phyloP scores from a whole-genome alignment of 768 basidiomycete species.

The Imleria badia region DNA sequence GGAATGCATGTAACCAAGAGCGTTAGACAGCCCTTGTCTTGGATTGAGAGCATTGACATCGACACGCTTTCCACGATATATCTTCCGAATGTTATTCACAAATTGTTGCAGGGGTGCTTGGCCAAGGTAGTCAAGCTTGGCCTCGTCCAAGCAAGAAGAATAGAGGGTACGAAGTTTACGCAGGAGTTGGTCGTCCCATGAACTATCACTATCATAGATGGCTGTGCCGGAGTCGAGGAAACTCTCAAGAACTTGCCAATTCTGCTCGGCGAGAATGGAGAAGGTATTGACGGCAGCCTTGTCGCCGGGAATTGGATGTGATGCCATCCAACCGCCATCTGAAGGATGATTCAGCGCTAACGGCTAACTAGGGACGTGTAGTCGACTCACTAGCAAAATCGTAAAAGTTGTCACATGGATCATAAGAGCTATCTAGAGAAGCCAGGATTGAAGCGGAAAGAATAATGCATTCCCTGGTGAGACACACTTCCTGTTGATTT shows the following conservation, averaged over 20 bases:
- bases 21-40: constrained; percentile 69
- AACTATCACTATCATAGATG: constrained; percentile 36
- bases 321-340: constrained; percentile 89
- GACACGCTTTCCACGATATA: constrained; percentile 56
- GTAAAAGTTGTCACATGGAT: constrained; percentile 97
- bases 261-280: constrained; percentile 67
- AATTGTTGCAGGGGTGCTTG: constrained; percentile 67
- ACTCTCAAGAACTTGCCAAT: constrained; percentile 72
- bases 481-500: constrained; percentile 57
- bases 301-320: constrained; percentile 85
- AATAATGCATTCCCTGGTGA: constrained; percentile 76
- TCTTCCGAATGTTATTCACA: constrained; percentile 54
- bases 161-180: constrained; percentile 73
- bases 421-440: constrained; percentile 73
- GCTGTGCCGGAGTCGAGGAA: constrained; percentile 56
- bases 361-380: neutral
- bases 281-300: constrained; percentile 75
- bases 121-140: constrained; percentile 71
- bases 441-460: constrained; percentile 82
- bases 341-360: constrained; percentile 2
- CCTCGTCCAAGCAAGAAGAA: constrained; percentile 78
- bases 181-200: constrained; percentile 55
- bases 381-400: constrained; percentile 78
- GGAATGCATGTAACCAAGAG: constrained; percentile 84
- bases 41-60: constrained; percentile 36